Evolutionary conservation across 2,329 filamentous ascomycete species (phyloP), one percentile per base, ranked within the genome.

Genomic region (Cladosporium sp.): DNA sequence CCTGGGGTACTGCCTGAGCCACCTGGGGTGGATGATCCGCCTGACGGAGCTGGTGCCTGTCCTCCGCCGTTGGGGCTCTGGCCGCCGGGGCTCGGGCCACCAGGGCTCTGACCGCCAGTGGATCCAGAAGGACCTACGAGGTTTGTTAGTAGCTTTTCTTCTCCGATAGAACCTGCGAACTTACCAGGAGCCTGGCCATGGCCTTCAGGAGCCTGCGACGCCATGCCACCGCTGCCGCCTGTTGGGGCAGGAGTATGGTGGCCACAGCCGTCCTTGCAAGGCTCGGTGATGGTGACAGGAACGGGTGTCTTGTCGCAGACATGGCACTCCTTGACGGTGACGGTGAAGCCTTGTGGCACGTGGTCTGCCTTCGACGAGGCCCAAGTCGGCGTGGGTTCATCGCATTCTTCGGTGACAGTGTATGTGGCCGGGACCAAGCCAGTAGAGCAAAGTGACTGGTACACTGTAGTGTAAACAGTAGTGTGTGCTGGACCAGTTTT

Each of bases 391-490:
- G 59, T 64, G 8, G 61, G 47, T 29, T 63, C 64, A 13, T 58
- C 57, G 56, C 67, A 70, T 50, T 57, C 63, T 45, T 70, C 66
- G 29, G 67, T 70, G 49, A 69, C 59, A 17, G 66, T 70, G 60
- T 68, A 67, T 15, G 62, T 66, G 32, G 56, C 57, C 30, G 63
- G 61, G 3, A 61, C 61, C 15, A 59, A 54, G 41, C 63, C 65
- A 15, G 65, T 68, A 12, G 63, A 60, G 61, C 66, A 68, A 4
- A 68, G 52, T 11, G 64, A 64, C 40, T 54, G 41, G 56, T 65
- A 68, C 19, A 57, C 59, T 6, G 66, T 70, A 8, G 66, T 68
- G 64, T 68, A 69, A 50, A 64, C 55, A 27, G 67, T 68, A 22
- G 62, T 66, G 58, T 64, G 61, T 39, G 60, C 59, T 11, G 60